Percentiles rank a stretch among this genome's conserved stretches.
phyloP scores from a whole-genome alignment of 2,329 filamentous ascomycete genomes.

The Podosphaera fusca region DNA sequence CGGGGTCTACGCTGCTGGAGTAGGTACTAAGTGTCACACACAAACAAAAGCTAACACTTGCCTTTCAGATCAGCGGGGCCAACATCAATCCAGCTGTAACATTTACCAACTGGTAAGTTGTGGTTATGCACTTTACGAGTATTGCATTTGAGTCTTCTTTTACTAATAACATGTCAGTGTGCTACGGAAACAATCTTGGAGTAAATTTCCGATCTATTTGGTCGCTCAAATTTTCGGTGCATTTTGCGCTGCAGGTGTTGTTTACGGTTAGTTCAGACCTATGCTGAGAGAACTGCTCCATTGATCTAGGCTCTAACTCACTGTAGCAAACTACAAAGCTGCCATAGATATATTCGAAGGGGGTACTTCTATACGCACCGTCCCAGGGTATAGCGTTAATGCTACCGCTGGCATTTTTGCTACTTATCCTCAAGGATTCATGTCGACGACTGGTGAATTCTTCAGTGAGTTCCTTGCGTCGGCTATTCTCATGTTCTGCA shows the following conservation, averaged over 20 bases:
- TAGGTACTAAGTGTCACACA: conserved; percentile 11
- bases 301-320: background rate
- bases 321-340: conserved; percentile 32
- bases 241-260: conserved; percentile 33
- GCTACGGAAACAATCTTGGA: conserved; percentile 44
- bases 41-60: conserved; percentile 1
- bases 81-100: conserved; percentile 52
- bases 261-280: conserved; percentile 7
- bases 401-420: conserved; percentile 45
- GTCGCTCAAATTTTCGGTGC: conserved; percentile 43
- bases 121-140: background rate
- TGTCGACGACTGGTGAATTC: conserved; percentile 44
- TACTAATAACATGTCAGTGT: conserved; percentile 16
- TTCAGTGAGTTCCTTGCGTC: conserved; percentile 51
- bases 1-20: conserved; percentile 38
- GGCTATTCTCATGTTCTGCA: conserved; percentile 45
- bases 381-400: conserved; percentile 20
- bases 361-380: conserved; percentile 34
- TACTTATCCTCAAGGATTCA: conserved; percentile 42
- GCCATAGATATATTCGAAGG: conserved; percentile 48
- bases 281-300: background rate
- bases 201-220: conserved; percentile 42
- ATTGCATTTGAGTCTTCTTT: no score
- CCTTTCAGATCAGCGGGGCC: conserved; percentile 22
- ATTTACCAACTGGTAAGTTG: conserved; percentile 33